phyloP scores from a whole-genome alignment of 139 green algal species.

The Mesostigma viride region DNA sequence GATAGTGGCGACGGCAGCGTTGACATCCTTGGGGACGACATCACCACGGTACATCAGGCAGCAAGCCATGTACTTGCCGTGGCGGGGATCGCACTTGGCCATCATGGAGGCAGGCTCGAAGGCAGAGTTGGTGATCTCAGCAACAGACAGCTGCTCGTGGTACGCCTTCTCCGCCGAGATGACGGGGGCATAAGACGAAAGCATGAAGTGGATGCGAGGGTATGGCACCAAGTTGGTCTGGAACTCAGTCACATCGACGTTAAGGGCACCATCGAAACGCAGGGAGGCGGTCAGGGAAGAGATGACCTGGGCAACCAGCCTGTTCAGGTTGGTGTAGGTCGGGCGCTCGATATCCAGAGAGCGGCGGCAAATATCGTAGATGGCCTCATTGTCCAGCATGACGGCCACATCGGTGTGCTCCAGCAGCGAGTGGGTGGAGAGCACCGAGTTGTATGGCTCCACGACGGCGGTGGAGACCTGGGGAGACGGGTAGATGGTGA shows the following conservation, averaged over 20 bases:
- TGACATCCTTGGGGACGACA: conserved; percentile 98
- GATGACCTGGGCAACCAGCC: conserved; percentile 46
- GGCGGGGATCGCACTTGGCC: conserved; percentile 46
- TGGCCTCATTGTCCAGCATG: conserved; percentile 49
- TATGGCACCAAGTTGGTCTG: conserved; percentile 55
- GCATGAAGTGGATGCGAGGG: conserved; percentile 51
- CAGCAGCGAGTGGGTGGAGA: conserved; percentile 47
- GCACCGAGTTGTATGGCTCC: conserved; percentile 49
- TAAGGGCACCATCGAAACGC: conserved; percentile 46
- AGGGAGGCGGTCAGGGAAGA: conserved; percentile 48
- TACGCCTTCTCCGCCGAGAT: conserved; percentile 51
- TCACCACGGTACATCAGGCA: conserved; percentile 99
- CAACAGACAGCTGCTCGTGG: conserved; percentile 46
- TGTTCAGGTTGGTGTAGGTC: conserved; percentile 53
- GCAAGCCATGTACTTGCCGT: conserved; percentile 95
- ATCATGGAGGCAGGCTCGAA: conserved; percentile 48
- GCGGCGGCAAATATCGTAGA: conserved; percentile 50
- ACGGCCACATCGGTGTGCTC: conserved; percentile 50
- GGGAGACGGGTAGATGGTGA: conserved; percentile 48
- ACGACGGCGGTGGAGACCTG: conserved; percentile 49
- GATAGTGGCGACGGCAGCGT: conserved; percentile 89
- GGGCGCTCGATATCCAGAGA: conserved; percentile 47
- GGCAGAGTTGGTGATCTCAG: conserved; percentile 45
- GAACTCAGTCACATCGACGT: conserved; percentile 52
- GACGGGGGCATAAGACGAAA: conserved; percentile 46